A percentile compares a stretch with the other conserved stretches of the same genome.
phyloP scores from a whole-genome alignment of 768 basidiomycete species.

The Suillus clintonianus region DNA sequence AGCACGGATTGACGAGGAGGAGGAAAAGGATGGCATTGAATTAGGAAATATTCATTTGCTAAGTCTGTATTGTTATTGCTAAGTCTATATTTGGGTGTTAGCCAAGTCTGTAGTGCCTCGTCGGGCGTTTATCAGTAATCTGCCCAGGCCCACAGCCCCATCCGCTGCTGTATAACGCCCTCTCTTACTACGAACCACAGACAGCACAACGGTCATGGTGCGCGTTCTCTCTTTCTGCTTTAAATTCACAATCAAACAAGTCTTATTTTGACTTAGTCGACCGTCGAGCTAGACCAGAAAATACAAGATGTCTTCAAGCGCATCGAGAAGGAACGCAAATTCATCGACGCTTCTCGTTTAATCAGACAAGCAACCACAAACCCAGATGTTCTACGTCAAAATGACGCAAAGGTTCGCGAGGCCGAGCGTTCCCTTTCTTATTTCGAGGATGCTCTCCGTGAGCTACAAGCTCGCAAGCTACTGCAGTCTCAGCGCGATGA shows the following conservation, averaged over 20 bases:
- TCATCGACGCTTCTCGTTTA: conserved; percentile 80
- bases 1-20: conserved; percentile 40
- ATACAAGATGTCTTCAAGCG: conserved; percentile 88
- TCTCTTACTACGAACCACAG: conserved; percentile 17
- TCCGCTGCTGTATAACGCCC: conserved; percentile 17
- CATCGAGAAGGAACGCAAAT: conserved; percentile 91
- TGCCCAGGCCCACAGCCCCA: conserved; percentile 27
- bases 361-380: conserved; percentile 83
- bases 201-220: conserved; percentile 31
- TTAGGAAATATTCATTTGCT: not conserved
- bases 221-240: conserved; percentile 13
- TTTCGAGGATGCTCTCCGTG: conserved; percentile 83
- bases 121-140: conserved; percentile 22
- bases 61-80: not conserved
- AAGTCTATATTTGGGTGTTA: conserved; percentile 22
- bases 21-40: conserved; percentile 34
- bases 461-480: conserved; percentile 78
- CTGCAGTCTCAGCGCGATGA: conserved; percentile 58
- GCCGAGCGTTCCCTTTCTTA: conserved; percentile 82
- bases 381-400: conserved; percentile 79
- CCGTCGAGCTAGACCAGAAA: conserved; percentile 83
- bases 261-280: conserved; percentile 15
- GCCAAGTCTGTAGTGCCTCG: conserved; percentile 22
- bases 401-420: conserved; percentile 85
- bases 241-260: conserved; percentile 9